phyloP scores from a whole-genome alignment of 345 rosid genomes.

The Syzygium aromaticum region DNA sequence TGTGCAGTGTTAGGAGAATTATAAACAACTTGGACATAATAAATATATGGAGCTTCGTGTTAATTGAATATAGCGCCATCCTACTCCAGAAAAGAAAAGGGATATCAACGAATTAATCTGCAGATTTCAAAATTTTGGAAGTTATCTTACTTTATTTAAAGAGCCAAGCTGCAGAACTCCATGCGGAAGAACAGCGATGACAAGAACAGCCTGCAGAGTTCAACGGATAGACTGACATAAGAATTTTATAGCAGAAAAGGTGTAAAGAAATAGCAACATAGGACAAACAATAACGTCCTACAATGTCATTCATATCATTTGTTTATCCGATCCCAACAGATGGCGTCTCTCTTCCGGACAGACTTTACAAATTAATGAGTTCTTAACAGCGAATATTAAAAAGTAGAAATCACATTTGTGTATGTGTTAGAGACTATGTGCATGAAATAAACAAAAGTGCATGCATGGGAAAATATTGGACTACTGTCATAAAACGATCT shows the following conservation, averaged over 20 bases:
- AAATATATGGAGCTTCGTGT: neutral
- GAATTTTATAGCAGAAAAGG: neutral
- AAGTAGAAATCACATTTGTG: neutral
- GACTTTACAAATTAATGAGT: neutral
- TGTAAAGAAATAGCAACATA: neutral
- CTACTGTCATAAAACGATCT: neutral
- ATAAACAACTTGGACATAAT: neutral
- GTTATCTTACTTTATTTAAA: constrained; percentile 49
- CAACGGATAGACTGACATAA: neutral
- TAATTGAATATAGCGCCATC: neutral
- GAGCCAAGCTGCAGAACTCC: constrained; percentile 96
- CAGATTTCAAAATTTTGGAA: neutral
- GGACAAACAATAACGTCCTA: neutral
- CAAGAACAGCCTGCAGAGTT: constrained; percentile 53
- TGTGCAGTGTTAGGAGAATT: neutral
- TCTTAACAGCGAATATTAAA: neutral
- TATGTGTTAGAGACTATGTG: neutral
- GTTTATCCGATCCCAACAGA: neutral
- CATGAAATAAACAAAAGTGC: neutral
- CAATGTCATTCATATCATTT: neutral
- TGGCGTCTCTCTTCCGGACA: neutral
- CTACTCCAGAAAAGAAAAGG: neutral
- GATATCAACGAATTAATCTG: neutral
- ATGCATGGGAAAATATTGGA: neutral
- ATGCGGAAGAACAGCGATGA: constrained; percentile 62